Base-by-base conservation (phyloP, 2,329 filamentous ascomycete species). In the Monosporascus ibericus region DNA sequence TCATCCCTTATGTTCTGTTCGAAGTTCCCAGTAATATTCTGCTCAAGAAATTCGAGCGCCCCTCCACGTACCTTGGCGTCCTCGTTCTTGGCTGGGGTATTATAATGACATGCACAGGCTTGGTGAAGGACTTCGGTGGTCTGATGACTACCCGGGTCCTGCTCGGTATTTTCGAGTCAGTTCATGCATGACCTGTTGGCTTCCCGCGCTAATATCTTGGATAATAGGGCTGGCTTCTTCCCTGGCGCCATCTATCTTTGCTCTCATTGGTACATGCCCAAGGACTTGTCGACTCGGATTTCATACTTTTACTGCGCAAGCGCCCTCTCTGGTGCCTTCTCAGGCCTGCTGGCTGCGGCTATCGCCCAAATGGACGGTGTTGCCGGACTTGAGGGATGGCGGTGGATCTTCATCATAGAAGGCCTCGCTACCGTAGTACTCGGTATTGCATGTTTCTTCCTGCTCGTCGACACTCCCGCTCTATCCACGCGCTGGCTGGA, bases 11-110 rank as follows among this genome's bases (percentile, higher is more conserved):
- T 63, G 70, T 83, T 0, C 68, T 85, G 17, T 81, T 84, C 56
- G 84, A 87, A 61, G 73, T 79, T 0, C 64, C 84, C 27, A 85
- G 82, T 44, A 88, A 88, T 60, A 68, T 86, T 27, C 65, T 88
- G 14, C 76, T 88, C 46, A 87, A 87, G 63, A 76, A 75, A 6
- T 72, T 86, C 58, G 62, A 54, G 22, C 74, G 80, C 0, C 86
- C 86, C 0, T 83, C 79, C 25, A 67, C 84, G 38, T 89, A 87
- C 60, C 74, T 87, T 42, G 82, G 84, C 0, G 67, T 75, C 2
- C 86, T 88, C 55, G 86, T 88, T 75, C 65, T 82, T 3, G 65
- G 76, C 9, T 77, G 64, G 64, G 63, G 61, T 15, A 47, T 65
- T n/a, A 57, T 61, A 47, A 61, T 65, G 62, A 64, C 62, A 2